Percentiles rank a stretch among this genome's conserved stretches.
Evolutionary conservation across 345 rosid species (phyloP).

Genomic region (Raphanus raphanistrum): DNA sequence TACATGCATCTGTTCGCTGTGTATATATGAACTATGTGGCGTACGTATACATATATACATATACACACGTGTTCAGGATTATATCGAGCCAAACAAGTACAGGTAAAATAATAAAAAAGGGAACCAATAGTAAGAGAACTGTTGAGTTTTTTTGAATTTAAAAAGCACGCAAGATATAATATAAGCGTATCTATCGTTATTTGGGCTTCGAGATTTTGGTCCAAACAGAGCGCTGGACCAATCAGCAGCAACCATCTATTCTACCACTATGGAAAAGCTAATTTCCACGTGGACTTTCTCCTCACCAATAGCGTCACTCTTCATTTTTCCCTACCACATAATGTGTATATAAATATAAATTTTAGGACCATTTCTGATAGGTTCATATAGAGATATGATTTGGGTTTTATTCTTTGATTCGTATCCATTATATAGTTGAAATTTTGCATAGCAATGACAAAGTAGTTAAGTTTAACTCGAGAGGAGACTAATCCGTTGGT

Average conservation of each 20-base stretch:
- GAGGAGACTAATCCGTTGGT: slow-evolving; percentile 1
- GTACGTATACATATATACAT: slow-evolving; percentile 2
- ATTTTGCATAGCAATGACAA: neutral
- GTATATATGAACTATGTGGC: neutral
- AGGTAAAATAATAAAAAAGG: neutral
- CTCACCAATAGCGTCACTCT: slow-evolving; percentile 28
- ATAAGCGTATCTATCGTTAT: slow-evolving; percentile 32
- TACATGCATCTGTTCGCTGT: neutral
- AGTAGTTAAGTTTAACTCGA: neutral
- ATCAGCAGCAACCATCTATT: slow-evolving; percentile 30
- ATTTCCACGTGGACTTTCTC: slow-evolving; percentile 20
- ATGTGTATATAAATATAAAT: neutral
- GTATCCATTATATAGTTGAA: neutral
- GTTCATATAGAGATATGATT: neutral
- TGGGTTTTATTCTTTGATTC: neutral
- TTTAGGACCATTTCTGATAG: slow-evolving; percentile 17
- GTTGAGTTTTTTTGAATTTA: slow-evolving; percentile 25
- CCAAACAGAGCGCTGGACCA: slow-evolving; percentile 36
- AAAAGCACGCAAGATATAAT: slow-evolving; percentile 29
- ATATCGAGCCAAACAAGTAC: slow-evolving; percentile 30
- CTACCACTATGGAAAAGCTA: slow-evolving; percentile 31
- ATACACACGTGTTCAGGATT: slow-evolving; percentile 19
- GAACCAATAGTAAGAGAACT: slow-evolving; percentile 2
- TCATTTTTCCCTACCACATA: slow-evolving; percentile 25
- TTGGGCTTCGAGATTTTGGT: slow-evolving; percentile 27